Conservation (phyloP, 2,329 filamentous ascomycete species). For the Alternaria infectoria region DNA sequence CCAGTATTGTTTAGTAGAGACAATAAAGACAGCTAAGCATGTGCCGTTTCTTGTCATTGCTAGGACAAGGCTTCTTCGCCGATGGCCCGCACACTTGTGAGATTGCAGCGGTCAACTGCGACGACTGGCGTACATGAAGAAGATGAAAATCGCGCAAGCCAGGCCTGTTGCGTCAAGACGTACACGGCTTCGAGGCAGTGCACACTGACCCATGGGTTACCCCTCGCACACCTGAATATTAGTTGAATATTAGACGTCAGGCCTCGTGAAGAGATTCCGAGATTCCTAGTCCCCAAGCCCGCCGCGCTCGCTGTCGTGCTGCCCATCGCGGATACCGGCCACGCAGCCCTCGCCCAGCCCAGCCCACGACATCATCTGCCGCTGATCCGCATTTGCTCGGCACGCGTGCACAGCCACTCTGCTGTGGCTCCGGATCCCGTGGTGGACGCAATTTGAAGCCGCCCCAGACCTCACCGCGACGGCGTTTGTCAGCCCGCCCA, state of each 20-base stretch:
- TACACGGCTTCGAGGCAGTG: slow-evolving; percentile 13
- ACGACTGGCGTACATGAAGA: slow-evolving; percentile 14
- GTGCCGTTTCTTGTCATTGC: slow-evolving; percentile 1
- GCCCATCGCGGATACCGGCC: slow-evolving; percentile 4
- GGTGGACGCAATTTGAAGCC: slow-evolving; percentile 5
- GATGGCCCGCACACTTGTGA: not conserved
- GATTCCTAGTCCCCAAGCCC: not conserved
- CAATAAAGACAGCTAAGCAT: not conserved
- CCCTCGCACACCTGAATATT: slow-evolving; percentile 14
- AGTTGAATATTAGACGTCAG: slow-evolving; percentile 8
- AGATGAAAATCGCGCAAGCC: slow-evolving; percentile 17
- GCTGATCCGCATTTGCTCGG: slow-evolving; percentile 3
- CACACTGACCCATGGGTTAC: slow-evolving; percentile 8
- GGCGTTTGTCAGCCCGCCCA: slow-evolving; percentile 17
- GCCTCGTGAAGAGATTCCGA: not conserved
- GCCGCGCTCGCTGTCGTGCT: slow-evolving; percentile 1
- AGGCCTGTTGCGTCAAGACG: slow-evolving; percentile 14
- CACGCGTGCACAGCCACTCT: slow-evolving; percentile 13
- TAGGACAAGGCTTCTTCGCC: slow-evolving; percentile 1
- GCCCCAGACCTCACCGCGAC: not conserved
- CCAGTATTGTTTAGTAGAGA: too few relatives aligned
- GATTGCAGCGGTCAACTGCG: slow-evolving; percentile 13
- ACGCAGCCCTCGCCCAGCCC: not conserved
- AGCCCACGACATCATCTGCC: slow-evolving; percentile 10
- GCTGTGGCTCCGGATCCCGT: slow-evolving; percentile 8